These are phyloP conservation scores for Tetrahymena elliotti DNA, from an alignment of 73 alveolate species.

Conservation along the genomic window DNA sequence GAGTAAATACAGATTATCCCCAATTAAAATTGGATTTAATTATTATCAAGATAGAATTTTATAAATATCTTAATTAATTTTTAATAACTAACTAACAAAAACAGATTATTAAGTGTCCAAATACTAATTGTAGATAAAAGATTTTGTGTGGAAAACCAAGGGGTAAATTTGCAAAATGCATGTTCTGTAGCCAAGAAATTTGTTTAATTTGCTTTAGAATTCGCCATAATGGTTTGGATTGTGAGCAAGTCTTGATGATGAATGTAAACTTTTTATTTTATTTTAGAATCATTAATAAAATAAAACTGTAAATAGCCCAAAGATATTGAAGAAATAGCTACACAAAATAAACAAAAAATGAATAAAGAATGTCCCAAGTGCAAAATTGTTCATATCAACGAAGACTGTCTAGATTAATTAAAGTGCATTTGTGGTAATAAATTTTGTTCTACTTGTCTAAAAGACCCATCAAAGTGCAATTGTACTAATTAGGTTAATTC, in stretches of 20 bases:
- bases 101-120: background rate
- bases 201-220: background rate
- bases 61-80: too few relatives aligned
- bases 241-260: background rate
- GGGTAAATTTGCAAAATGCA: background rate
- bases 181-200: background rate
- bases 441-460: background rate
- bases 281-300: background rate
- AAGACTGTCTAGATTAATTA: background rate
- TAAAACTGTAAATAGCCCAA: background rate
- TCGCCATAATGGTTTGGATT: background rate
- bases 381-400: background rate
- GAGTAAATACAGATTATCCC: background rate
- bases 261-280: background rate
- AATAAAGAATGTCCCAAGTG: background rate
- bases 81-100: background rate
- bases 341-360: background rate
- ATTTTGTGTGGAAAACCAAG: background rate
- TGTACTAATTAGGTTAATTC: background rate
- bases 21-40: background rate
- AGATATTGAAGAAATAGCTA: background rate
- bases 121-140: background rate
- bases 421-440: background rate
- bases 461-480: background rate
- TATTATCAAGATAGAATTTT: background rate